phyloP scores from a whole-genome alignment of 441 rosid species.

The Syzygium malaccense region DNA sequence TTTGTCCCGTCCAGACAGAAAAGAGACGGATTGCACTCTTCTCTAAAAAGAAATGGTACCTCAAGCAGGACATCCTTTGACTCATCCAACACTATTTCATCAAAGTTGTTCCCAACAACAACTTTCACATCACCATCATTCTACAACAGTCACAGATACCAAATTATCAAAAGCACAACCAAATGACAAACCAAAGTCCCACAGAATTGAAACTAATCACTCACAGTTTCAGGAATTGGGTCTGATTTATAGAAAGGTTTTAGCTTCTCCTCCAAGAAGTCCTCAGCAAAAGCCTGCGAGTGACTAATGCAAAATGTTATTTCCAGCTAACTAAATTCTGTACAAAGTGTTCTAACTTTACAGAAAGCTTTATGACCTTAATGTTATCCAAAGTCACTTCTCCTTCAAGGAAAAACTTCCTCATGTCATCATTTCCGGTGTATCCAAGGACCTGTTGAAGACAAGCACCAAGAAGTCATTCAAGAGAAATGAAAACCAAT shows the following conservation, averaged over 20 bases:
- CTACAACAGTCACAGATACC: conserved; percentile 19
- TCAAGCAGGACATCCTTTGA: conserved; percentile 95
- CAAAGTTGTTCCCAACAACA: conserved; percentile 86
- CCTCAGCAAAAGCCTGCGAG: conserved; percentile 49
- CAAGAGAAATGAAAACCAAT: neutral
- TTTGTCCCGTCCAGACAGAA: neutral
- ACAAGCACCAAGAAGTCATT: conserved; percentile 1
- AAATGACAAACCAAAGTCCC: neutral
- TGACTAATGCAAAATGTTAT: conserved; percentile 18
- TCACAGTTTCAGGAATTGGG: conserved; percentile 65
- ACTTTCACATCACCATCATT: conserved; percentile 92
- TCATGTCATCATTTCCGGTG: conserved; percentile 66
- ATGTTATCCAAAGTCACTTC: conserved; percentile 41
- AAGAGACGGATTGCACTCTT: neutral
- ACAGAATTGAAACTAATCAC: neutral
- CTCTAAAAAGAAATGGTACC: conserved; percentile 29
- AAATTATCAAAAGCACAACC: conserved; percentile 4
- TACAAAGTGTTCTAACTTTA: neutral
- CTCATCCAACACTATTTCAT: conserved; percentile 86
- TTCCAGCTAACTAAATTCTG: neutral
- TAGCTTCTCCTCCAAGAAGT: conserved; percentile 65
- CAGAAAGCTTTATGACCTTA: neutral
- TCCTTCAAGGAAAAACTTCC: conserved; percentile 55
- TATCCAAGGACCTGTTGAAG: conserved; percentile 63
- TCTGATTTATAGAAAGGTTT: conserved; percentile 71